Evolutionary conservation across 2,329 filamentous ascomycete genomes (phyloP).

Genomic region (Penicillium sp.): DNA sequence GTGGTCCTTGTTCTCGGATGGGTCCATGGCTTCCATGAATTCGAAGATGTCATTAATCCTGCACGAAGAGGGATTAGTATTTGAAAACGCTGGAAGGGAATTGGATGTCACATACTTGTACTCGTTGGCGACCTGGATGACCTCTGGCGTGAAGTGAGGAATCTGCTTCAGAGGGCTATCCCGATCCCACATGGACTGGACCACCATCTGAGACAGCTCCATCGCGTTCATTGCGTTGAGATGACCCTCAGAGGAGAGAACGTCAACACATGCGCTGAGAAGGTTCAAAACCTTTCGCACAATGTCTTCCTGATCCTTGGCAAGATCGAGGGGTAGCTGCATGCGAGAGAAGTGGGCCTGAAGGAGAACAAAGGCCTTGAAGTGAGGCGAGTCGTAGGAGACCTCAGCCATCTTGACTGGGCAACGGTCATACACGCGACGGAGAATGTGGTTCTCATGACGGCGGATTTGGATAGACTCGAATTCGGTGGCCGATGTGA

Average conservation of each 20-base stretch:
- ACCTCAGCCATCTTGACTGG: conserved; percentile 93
- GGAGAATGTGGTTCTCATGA: conserved; percentile 84
- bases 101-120: conserved; percentile 62
- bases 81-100: conserved; percentile 26
- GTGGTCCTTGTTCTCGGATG: conserved; percentile 85
- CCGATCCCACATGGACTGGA: conserved; percentile 98
- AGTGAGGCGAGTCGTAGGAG: conserved; percentile 89
- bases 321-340: conserved; percentile 92
- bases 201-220: conserved; percentile 99
- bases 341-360: conserved; percentile 97
- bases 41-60: conserved; percentile 93
- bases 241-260: conserved; percentile 91
- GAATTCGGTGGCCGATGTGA: conserved; percentile 95
- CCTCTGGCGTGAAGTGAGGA: conserved; percentile 84
- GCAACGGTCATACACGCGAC: conserved; percentile 89
- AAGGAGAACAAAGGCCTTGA: conserved; percentile 95
- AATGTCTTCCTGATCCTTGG: conserved; percentile 91
- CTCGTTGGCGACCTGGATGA: conserved; percentile 78
- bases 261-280: conserved; percentile 88
- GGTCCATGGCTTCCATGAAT: conserved; percentile 99
- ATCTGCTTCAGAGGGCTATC: conserved; percentile 97
- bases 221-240: conserved; percentile 97
- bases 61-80: conserved; percentile 20
- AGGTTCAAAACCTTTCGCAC: conserved; percentile 82
- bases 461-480: conserved; percentile 91